These are phyloP conservation scores for Fusarium nodosum DNA, from an alignment of 2,329 filamentous ascomycete genomes.

Conservation along the genomic window DNA sequence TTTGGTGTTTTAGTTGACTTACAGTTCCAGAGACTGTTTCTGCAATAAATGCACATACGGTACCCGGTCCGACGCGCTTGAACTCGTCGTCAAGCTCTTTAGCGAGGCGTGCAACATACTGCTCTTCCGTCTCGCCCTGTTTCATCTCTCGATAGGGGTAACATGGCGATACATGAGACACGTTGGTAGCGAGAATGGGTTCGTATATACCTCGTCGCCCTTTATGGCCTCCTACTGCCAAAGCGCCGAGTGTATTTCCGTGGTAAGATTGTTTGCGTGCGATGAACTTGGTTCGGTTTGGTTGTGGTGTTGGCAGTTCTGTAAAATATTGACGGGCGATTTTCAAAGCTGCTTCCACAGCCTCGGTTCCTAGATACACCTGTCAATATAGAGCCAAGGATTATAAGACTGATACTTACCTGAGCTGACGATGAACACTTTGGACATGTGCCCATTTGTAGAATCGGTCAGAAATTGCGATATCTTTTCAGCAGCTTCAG, in stretches of 20 bases:
- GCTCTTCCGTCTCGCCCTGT: constrained; percentile 45
- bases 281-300: constrained; percentile 34
- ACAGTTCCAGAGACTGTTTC: constrained; percentile 44
- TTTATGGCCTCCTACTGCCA: constrained; percentile 29
- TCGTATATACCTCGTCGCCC: constrained; percentile 48
- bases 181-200: constrained; percentile 42
- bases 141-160: constrained; percentile 47
- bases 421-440: constrained; percentile 36
- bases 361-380: constrained; percentile 32
- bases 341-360: constrained; percentile 42
- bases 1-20: background rate
- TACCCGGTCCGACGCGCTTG: constrained; percentile 26
- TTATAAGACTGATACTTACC: background rate
- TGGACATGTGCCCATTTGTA: constrained; percentile 27
- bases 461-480: constrained; percentile 29
- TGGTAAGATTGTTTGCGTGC: constrained; percentile 40
- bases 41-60: constrained; percentile 41
- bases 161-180: constrained; percentile 50
- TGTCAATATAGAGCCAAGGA: no score
- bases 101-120: constrained; percentile 33
- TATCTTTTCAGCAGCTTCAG: constrained; percentile 29
- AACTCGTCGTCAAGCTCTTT: constrained; percentile 42
- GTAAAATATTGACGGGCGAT: constrained; percentile 43
- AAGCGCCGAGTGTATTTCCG: constrained; percentile 36
- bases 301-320: constrained; percentile 33